These are phyloP conservation scores for Schizochytrium sp. DNA, from an alignment of 108 stramenopile genomes.

Conservation along the genomic window DNA sequence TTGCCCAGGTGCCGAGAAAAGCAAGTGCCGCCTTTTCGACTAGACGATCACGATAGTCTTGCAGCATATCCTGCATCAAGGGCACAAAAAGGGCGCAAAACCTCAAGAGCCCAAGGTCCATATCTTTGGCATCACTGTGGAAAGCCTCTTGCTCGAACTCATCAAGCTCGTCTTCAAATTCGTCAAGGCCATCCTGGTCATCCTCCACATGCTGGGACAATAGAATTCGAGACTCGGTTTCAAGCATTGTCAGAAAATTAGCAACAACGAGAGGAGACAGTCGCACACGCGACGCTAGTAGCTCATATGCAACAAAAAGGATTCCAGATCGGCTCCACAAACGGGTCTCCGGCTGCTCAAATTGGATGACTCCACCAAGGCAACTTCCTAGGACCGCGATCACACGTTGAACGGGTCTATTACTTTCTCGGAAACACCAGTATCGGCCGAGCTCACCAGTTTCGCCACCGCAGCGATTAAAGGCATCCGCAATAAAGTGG, in stretches of 20 bases:
- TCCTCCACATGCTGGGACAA: neutral
- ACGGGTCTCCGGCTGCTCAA: slow-evolving; percentile 1
- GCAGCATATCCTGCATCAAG: neutral
- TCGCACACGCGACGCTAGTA: neutral
- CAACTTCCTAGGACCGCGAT: neutral
- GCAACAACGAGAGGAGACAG: neutral
- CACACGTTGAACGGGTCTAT: neutral
- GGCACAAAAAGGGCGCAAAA: slow-evolving; percentile 38
- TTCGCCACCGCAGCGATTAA: neutral
- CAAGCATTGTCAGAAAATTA: neutral
- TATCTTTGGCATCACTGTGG: neutral
- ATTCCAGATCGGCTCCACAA: neutral
- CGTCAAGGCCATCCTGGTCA: neutral
- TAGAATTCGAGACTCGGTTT: neutral
- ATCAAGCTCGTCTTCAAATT: neutral
- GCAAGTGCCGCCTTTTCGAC: slow-evolving; percentile 2
- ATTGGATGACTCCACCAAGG: neutral
- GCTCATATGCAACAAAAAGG: slow-evolving; percentile 5
- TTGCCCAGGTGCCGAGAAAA: slow-evolving; percentile 4
- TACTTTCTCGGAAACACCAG: neutral
- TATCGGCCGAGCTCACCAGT: neutral
- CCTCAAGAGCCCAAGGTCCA: slow-evolving; percentile 6
- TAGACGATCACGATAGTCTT: neutral
- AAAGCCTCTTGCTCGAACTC: neutral
- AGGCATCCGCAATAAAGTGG: neutral